phyloP scores from a whole-genome alignment of 2,329 filamentous ascomycete genomes.

The Curvularia sp. region DNA sequence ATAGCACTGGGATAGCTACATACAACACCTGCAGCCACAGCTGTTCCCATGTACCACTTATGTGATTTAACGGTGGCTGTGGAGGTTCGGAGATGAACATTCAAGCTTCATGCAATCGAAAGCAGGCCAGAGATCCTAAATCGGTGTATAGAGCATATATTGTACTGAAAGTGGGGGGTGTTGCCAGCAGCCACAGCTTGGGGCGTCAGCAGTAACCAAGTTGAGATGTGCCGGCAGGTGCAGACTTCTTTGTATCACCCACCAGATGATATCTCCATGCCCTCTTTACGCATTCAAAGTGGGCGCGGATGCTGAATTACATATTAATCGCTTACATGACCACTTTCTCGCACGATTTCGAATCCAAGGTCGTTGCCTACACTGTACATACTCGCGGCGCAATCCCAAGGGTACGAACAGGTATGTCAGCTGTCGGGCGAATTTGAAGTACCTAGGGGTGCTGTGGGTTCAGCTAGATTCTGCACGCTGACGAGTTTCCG shows the following conservation, averaged over 20 bases:
- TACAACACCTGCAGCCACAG: background rate
- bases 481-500: too few relatives aligned
- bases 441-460: background rate
- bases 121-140: background rate
- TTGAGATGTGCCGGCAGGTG: background rate
- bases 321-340: background rate
- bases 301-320: background rate
- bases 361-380: background rate
- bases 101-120: background rate
- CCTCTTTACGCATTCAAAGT: background rate
- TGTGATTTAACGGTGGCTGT: background rate
- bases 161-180: background rate
- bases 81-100: background rate
- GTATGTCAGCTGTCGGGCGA: background rate
- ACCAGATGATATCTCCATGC: background rate
- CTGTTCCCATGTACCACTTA: background rate
- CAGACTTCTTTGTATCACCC: background rate
- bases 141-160: background rate
- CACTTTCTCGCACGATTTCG: background rate
- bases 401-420: background rate
- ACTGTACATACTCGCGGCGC: background rate
- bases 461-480: background rate
- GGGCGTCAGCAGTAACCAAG: background rate
- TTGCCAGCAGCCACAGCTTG: background rate
- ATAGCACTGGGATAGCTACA: background rate